Percentiles rank a stretch among this genome's conserved stretches.
These are phyloP conservation scores for Rhizopus arrhizus DNA, from an alignment of 371 early-diverging fungal genomes.

Conservation along the genomic window DNA sequence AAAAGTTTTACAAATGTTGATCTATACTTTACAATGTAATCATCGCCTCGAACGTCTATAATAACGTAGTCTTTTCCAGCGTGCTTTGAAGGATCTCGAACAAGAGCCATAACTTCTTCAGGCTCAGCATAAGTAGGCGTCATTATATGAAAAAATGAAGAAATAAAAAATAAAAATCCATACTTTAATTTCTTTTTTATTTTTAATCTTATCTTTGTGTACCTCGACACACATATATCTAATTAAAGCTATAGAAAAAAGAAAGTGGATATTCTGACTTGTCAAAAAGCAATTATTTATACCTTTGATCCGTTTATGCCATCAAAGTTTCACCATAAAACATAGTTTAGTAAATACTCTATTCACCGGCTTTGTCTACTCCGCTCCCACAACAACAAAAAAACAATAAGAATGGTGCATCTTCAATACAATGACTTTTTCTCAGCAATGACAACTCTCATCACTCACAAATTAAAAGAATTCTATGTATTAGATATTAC, in stretches of 20 bases:
- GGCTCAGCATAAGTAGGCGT: slow-evolving; percentile 56
- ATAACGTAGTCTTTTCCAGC: slow-evolving; percentile 74
- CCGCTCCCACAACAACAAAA: no score
- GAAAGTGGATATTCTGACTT: no score
- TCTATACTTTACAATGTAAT: slow-evolving; percentile 57
- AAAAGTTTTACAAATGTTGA: neutral
- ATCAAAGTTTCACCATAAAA: no score
- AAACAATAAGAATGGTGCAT: no score
- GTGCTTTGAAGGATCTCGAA: slow-evolving; percentile 57
- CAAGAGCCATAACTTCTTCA: slow-evolving; percentile 57
- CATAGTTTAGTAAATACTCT: no score
- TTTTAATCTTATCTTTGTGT: slow-evolving; percentile 50
- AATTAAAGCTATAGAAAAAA: no score
- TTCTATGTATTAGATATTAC: slow-evolving; percentile 10
- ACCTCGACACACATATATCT: no score
- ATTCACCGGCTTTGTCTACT: no score
- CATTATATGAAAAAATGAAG: neutral
- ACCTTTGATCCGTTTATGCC: no score
- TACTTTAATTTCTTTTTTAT: slow-evolving; percentile 45
- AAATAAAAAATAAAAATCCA: neutral
- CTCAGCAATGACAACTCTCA: neutral
- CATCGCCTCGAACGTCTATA: slow-evolving; percentile 82
- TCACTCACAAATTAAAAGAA: neutral
- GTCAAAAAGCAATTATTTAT: no score
- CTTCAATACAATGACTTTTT: no score